A percentile compares a stretch with the other conserved stretches of the same genome.
Conservation (phyloP, 2,329 filamentous ascomycete genomes). For the Talaromyces sp. region DNA sequence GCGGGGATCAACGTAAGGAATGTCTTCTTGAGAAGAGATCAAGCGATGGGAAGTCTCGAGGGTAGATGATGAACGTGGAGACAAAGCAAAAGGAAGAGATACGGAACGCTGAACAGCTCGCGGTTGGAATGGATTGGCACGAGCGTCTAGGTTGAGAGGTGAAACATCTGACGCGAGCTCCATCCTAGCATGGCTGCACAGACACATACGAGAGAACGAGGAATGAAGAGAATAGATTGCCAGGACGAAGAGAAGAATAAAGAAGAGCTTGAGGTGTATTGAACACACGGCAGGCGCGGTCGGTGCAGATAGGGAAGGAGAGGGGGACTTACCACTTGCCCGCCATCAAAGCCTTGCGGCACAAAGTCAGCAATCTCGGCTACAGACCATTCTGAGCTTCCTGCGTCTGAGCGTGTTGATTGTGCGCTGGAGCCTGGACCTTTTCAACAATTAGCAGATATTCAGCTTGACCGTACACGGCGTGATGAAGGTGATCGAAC, state of each 20-base stretch:
- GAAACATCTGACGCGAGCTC: slow-evolving; percentile 6
- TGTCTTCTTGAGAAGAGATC: slow-evolving; percentile 4
- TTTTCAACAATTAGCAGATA: neutral
- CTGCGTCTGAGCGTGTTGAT: slow-evolving; percentile 36
- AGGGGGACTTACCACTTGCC: slow-evolving; percentile 45
- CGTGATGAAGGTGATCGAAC: slow-evolving; percentile 19
- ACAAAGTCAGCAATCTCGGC: slow-evolving; percentile 50
- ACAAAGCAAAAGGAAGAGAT: slow-evolving; percentile 16
- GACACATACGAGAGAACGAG: neutral
- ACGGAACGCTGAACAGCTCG: slow-evolving; percentile 18
- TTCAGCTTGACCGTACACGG: neutral
- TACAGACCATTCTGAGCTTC: slow-evolving; percentile 44
- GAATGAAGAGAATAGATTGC: neutral
- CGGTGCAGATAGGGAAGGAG: neutral
- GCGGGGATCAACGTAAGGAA: neutral
- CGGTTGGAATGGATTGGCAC: slow-evolving; percentile 25
- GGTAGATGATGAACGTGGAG: slow-evolving; percentile 7
- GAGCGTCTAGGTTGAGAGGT: slow-evolving; percentile 23
- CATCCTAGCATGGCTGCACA: neutral
- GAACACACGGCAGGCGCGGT: neutral
- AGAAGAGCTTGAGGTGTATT: neutral
- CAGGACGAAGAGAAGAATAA: neutral
- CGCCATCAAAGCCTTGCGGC: slow-evolving; percentile 52
- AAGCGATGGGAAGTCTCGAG: slow-evolving; percentile 5
- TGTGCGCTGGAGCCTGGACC: slow-evolving; percentile 38